Evolutionary conservation across 2,329 filamentous ascomycete genomes (phyloP), one percentile per base, ranked within the genome.

Genomic region (Nemania sp.): DNA sequence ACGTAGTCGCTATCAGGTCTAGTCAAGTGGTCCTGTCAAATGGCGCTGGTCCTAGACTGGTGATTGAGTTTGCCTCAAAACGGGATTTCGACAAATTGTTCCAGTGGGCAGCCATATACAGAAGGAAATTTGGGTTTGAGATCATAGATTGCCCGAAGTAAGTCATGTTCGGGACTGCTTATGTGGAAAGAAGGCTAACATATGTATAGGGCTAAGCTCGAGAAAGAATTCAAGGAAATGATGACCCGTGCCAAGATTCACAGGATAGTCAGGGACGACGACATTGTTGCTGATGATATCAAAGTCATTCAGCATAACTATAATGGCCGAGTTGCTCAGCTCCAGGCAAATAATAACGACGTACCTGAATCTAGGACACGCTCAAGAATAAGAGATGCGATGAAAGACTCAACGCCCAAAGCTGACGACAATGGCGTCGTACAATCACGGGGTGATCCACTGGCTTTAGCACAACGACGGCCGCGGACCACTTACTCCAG

Each of bases 251-350:
- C 62, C 11, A 34, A 5, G 1, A 33, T 3, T 7, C 54, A 19
- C 20, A 60, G 20, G 11, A 19, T 51, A 15, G 12, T 51, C 20
- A 54, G 26, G 30, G 59, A 63, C 15, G 19, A 30, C n/a, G 40
- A 61, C 2, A 7, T 11, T 11, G 22, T 49, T 14, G 58, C 49
- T 7, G 64, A 65, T 30, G 65, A 65, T 33, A 41, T 70, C 9
- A 61, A 46, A 23, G 52, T 68, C 17, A 65, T 67, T 4, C 44
- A 63, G 45, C 57, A 63, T 12, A 67, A 68, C 43, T 40, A 24
- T 5, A 48, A 51, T 6, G 30, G 14, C 40, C 56, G 54, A 31
- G 23, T 40, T 17, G 28, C 31, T 36, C 36, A 47, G 14, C 5
- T 34, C 14, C 30, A 37, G 19, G 55, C 36, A 31, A 22, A 36